A percentile compares a stretch with the other conserved stretches of the same genome.
These are phyloP conservation scores for Kingdonia uniflora DNA, from an alignment of 164 flowering plant species.

Conservation along the genomic window DNA sequence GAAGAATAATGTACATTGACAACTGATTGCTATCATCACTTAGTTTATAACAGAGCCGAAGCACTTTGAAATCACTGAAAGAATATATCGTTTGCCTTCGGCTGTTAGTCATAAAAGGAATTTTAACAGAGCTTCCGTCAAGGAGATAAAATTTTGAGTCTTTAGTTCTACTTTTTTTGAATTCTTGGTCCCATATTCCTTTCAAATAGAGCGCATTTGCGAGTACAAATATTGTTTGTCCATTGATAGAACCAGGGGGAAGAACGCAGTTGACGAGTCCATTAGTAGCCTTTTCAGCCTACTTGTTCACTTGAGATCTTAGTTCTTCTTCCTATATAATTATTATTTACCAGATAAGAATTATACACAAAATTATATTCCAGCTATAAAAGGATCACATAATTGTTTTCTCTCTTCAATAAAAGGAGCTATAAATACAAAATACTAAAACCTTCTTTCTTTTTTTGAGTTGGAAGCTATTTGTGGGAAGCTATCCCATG, in stretches of 20 bases:
- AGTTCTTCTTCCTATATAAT: not conserved
- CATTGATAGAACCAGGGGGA: not conserved
- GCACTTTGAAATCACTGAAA: slow-evolving; percentile 13
- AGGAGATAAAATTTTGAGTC: no score
- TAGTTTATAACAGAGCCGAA: slow-evolving; percentile 10
- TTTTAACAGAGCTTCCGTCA: no score
- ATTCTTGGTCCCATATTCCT: not conserved
- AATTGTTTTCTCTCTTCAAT: no score
- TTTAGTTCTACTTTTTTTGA: not conserved
- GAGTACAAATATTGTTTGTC: not conserved
- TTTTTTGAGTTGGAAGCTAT: no score
- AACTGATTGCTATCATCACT: not conserved
- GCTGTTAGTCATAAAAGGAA: slow-evolving; percentile 22
- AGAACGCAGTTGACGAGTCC: slow-evolving; percentile 1
- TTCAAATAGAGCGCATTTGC: slow-evolving; percentile 2
- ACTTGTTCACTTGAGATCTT: not conserved
- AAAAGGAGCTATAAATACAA: no score
- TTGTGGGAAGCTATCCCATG: no score
- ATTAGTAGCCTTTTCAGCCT: not conserved
- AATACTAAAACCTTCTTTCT: no score
- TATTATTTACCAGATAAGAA: not conserved
- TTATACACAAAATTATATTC: not conserved
- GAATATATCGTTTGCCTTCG: no score
- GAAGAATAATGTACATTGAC: slow-evolving; percentile 23
- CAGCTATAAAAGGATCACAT: no score